phyloP scores from a whole-genome alignment of 192 early-diverging fungal genomes.

The Gonapodya prolifera region DNA sequence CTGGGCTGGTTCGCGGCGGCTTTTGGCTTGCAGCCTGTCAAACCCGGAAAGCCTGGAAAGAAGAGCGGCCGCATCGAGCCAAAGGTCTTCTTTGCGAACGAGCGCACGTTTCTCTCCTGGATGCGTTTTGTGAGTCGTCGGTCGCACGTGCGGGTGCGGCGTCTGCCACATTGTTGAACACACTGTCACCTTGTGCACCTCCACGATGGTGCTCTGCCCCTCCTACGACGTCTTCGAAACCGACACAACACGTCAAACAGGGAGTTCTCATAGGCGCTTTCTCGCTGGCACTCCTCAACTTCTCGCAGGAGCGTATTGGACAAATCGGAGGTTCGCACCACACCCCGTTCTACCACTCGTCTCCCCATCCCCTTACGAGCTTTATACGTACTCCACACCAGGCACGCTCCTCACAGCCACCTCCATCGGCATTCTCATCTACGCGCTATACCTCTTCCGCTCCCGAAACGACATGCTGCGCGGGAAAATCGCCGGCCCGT shows the following conservation, averaged over 20 bases:
- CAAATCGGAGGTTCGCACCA: neutral
- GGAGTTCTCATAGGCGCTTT: neutral
- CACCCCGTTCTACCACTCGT: neutral
- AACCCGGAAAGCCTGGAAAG: neutral
- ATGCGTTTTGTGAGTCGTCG: constrained; percentile 53
- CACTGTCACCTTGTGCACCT: neutral
- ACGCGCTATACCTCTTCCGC: neutral
- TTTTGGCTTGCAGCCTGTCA: neutral
- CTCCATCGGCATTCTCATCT: neutral
- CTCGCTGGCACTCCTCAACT: constrained; percentile 6
- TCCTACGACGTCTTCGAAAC: neutral
- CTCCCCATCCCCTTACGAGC: neutral
- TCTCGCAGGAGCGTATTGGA: neutral
- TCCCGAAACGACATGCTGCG: neutral
- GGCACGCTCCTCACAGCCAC: neutral
- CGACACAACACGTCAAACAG: neutral
- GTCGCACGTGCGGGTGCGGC: neutral
- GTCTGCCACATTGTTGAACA: neutral
- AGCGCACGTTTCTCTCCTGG: constrained; percentile 85
- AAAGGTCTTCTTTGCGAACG: constrained; percentile 92
- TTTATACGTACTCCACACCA: neutral
- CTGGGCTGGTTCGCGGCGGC: neutral
- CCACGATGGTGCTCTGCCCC: neutral
- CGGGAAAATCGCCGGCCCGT: neutral
- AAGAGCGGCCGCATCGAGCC: constrained; percentile 26